Base-by-base conservation (phyloP, 345 rosid genomes). In the Xanthoceras sorbifolium region DNA sequence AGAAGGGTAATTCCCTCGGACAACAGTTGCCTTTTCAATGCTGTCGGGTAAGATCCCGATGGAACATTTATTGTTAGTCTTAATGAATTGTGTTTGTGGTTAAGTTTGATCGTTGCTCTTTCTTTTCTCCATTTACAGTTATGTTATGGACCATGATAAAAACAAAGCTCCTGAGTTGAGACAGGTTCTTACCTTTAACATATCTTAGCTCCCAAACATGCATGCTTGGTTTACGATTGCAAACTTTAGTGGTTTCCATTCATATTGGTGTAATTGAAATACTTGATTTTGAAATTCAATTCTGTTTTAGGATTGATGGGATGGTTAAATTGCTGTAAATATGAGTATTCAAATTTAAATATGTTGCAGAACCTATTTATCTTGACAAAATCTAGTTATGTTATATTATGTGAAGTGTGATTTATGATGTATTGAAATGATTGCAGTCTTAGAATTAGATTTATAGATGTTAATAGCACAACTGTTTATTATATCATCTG, bases 1-100 rank as follows among this genome's bases (percentile, higher is more conserved):
- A 91, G 99, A 82, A 90, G 99, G 80, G 93, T 96, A 40, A 96
- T 96, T 77, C 97, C 97, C 62, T 93, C 99, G 2, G 98, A 96
- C 71, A 96, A 96, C 87, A 93, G 97, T 84, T 96, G 99, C 78
- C 93, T 96, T 67, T 96, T 93, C 87, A 96, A 93, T 79, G 97
- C 99, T 61, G 85, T 92, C 23, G 90, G 97, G 99, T 96, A 86
- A 84, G 42, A 1, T 82, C 65, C 61, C 20, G 46, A 57, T 44
- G 29, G 15, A n/a, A 10, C 17, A 23, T 31, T 73, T 32, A 31
- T 48, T 69, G 32, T 61, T 61, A 34, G 28, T 42, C 69, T 42
- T 12, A 28, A 31, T 64, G 31, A 46, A 8, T 60, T 36, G 22
- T 60, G 48, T 71, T 32, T 17, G 65, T 38, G 52, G 7, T 62